These are phyloP conservation scores for Fusarium sp. DNA, from an alignment of 2,329 filamentous ascomycete species.

Conservation along the genomic window DNA sequence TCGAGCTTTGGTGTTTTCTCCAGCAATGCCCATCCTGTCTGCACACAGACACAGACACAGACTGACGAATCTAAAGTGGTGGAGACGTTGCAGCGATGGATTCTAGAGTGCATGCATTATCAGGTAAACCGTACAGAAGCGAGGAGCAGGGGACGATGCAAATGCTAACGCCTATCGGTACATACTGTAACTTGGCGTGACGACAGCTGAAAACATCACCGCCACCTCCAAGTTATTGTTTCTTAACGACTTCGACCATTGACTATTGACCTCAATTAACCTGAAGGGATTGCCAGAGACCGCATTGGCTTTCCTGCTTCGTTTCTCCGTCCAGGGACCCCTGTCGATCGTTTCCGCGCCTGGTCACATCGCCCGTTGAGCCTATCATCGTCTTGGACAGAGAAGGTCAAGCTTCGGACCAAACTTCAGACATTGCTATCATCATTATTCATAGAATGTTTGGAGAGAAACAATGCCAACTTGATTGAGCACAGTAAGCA, in stretches of 20 bases:
- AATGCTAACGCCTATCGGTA: background rate
- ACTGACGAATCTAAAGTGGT: background rate
- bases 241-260: constrained; percentile 7
- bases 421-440: background rate
- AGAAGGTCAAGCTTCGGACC: constrained; percentile 18
- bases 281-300: background rate
- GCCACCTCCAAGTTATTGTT: background rate
- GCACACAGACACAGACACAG: background rate
- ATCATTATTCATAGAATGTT: background rate
- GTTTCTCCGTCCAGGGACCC: constrained; percentile 35
- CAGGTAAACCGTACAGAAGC: constrained; percentile 21
- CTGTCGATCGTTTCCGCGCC: constrained; percentile 32
- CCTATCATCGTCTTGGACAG: constrained; percentile 14
- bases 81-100: background rate
- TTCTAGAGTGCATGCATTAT: constrained; percentile 23
- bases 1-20: background rate
- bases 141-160: constrained; percentile 8
- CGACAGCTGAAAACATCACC: constrained; percentile 7
- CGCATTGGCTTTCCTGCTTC: constrained; percentile 33
- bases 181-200: background rate
- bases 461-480: background rate
- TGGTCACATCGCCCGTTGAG: constrained; percentile 19
- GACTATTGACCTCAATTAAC: background rate
- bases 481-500: background rate
- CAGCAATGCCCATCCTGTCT: background rate